These are phyloP conservation scores for Globisporangium heterothallicum DNA, from an alignment of 352 stramenopile species.

Conservation along the genomic window DNA sequence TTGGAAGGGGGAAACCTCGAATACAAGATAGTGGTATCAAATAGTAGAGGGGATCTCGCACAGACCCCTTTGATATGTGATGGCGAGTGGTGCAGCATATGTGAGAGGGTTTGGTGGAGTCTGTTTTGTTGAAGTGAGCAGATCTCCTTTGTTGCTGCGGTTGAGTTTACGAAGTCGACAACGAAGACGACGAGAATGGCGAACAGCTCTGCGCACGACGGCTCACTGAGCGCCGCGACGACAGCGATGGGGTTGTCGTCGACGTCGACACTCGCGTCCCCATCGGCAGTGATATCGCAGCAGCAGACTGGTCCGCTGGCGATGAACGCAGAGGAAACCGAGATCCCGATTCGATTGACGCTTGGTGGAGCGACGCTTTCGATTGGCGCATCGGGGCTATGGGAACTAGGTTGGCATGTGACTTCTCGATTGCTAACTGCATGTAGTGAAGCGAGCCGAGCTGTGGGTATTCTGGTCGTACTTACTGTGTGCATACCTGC, in stretches of 20 bases:
- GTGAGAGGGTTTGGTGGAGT: not conserved
- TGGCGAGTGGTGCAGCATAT: not conserved
- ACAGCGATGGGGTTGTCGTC: too few relatives aligned
- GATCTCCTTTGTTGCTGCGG: too few relatives aligned
- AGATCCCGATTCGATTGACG: conserved; percentile 62
- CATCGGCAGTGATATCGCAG: not conserved
- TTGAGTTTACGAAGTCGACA: not conserved
- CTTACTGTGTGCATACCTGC: conserved; percentile 1
- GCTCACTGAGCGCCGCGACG: too few relatives aligned
- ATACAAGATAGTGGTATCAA: not conserved
- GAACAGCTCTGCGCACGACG: not conserved
- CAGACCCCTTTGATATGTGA: not conserved
- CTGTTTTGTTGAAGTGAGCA: too few relatives aligned
- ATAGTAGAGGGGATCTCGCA: not conserved
- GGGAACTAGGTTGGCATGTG: conserved; percentile 41
- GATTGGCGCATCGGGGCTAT: conserved; percentile 38
- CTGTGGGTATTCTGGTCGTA: too few relatives aligned
- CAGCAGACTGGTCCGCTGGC: not conserved
- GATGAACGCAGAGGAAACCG: conserved; percentile 15
- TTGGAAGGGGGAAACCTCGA: conserved; percentile 4
- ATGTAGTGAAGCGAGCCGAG: too few relatives aligned
- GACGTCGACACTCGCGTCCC: not conserved
- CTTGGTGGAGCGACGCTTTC: conserved; percentile 48
- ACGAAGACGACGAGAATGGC: not conserved
- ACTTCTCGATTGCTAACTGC: not conserved